These are phyloP conservation scores for Teratosphaeriaceae sp. DNA, from an alignment of 2,329 filamentous ascomycete genomes.

Conservation along the genomic window DNA sequence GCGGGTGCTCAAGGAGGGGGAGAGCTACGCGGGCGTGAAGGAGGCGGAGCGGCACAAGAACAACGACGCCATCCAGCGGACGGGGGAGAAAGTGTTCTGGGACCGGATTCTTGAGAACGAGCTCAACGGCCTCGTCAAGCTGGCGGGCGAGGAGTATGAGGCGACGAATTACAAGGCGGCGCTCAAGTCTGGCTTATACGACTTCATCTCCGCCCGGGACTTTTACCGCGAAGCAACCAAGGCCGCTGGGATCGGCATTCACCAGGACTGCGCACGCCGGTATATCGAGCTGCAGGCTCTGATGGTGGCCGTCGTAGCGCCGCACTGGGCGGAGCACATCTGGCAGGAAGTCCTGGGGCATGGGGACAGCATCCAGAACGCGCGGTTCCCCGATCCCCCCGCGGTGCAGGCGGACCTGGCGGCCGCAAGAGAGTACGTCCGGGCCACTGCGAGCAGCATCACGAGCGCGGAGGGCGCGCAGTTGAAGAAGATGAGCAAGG, in stretches of 20 bases:
- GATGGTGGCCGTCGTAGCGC: slow-evolving; percentile 74
- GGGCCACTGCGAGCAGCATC: slow-evolving; percentile 67
- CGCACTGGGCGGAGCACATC: slow-evolving; percentile 91
- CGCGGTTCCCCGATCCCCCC: slow-evolving; percentile 65
- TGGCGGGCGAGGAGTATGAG: slow-evolving; percentile 72
- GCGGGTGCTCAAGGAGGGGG: slow-evolving; percentile 36
- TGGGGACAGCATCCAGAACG: slow-evolving; percentile 68
- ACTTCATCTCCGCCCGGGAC: slow-evolving; percentile 81
- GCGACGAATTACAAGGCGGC: slow-evolving; percentile 76
- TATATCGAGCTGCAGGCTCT: slow-evolving; percentile 86
- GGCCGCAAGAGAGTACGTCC: slow-evolving; percentile 77
- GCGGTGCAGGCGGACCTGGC: slow-evolving; percentile 60
- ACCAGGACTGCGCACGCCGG: slow-evolving; percentile 67
- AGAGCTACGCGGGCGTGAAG: slow-evolving; percentile 36
- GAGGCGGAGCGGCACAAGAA: slow-evolving; percentile 41
- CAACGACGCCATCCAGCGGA: slow-evolving; percentile 59
- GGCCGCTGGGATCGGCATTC: slow-evolving; percentile 76
- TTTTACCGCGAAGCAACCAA: slow-evolving; percentile 80
- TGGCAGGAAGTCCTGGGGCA: slow-evolving; percentile 87
- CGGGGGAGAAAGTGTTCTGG: slow-evolving; percentile 70
- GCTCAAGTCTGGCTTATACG: slow-evolving; percentile 78
- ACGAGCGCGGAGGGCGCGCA: slow-evolving; percentile 77
- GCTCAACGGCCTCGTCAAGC: slow-evolving; percentile 73
- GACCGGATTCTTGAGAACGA: slow-evolving; percentile 92
- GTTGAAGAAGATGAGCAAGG: slow-evolving; percentile 86